Base-by-base conservation (phyloP, 2,329 filamentous ascomycete genomes). In the Colletotrichum tamarilloi region DNA sequence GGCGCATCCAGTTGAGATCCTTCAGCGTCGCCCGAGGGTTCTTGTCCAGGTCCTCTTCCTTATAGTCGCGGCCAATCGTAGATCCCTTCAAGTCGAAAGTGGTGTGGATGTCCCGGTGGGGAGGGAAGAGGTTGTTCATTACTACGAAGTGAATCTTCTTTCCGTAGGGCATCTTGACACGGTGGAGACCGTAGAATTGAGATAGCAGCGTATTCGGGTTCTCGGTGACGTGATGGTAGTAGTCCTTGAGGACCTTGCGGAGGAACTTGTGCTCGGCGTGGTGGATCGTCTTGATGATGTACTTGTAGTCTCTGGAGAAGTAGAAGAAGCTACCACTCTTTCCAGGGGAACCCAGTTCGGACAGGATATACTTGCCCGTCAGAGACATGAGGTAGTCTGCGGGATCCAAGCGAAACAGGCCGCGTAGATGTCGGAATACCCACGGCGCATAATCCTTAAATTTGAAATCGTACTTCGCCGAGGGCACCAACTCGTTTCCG, bases 381-480 rank as follows among this genome's bases (percentile, higher is more conserved):
- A 99, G 86, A 8, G 97, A 99, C 92, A 99, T 97, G 74, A 99
- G 91, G 81, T 99, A 99, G 83, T 99, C 97, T 77, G 96, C 97
- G 26, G 97, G 97, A 81, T 99, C 97, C 68, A 98, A 90, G 78
- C 93, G 92, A 86, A 99, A 99, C 75, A 93, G 93, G 62, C 91
- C 87, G 76, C 97, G 94, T 56, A 99, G 89, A 84, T 95, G 94
- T 79, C 97, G 94, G 84, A 99, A 99, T 72, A 99, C 97, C 95
- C 96, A 98, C 70, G 97, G 97, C n/a, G 96, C 96, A 83, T 99
- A 99, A 85, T 99, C 97, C 86, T 99, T 99, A 89, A 99, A 99
- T 84, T 99, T 99, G 91, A 99, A 99, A 85, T 99, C 97, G 86
- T 99, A 99, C 85, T 99, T 98, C 77, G 97, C 95, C 75, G 96